These are phyloP conservation scores for Agaricus sinodeliciosus DNA, from an alignment of 768 basidiomycete species.

Conservation along the genomic window DNA sequence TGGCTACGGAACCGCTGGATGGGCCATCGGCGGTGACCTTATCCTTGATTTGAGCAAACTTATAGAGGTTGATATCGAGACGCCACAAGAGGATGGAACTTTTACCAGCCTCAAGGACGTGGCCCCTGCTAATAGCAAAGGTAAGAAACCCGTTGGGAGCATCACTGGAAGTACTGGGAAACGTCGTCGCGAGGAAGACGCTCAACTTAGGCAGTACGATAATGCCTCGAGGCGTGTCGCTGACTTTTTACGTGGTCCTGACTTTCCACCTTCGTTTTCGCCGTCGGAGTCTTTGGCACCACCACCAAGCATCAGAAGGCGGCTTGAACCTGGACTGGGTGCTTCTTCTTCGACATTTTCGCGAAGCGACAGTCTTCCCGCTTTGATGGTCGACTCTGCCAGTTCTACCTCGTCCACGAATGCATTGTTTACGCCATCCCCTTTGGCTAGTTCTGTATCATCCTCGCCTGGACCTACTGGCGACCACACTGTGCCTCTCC, in stretches of 20 bases:
- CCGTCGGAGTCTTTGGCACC: slow-evolving; percentile 19
- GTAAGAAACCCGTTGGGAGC: slow-evolving; percentile 31
- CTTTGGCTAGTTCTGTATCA: slow-evolving; percentile 10
- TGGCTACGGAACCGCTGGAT: slow-evolving; percentile 87
- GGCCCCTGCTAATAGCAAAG: slow-evolving; percentile 44
- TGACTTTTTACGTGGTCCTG: slow-evolving; percentile 39
- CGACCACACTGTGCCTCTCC: neutral
- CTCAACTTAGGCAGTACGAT: slow-evolving; percentile 43
- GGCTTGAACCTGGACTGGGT: neutral
- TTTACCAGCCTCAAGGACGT: slow-evolving; percentile 60
- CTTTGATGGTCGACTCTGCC: neutral
- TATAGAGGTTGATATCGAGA: slow-evolving; percentile 60
- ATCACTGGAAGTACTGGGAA: slow-evolving; percentile 29
- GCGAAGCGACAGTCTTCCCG: neutral
- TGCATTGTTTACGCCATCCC: slow-evolving; percentile 6
- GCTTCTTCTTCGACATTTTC: neutral
- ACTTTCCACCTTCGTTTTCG: slow-evolving; percentile 13
- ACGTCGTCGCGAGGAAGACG: slow-evolving; percentile 53
- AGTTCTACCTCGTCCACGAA: slow-evolving; percentile 3
- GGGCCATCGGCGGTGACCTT: slow-evolving; percentile 82
- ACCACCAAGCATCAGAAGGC: slow-evolving; percentile 19
- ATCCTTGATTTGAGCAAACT: slow-evolving; percentile 76
- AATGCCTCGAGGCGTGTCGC: slow-evolving; percentile 49
- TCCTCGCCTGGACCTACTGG: neutral
- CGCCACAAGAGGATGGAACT: slow-evolving; percentile 43